Conservation (phyloP, 2,329 filamentous ascomycete species). For the Thielaviopsis ethacetica region DNA sequence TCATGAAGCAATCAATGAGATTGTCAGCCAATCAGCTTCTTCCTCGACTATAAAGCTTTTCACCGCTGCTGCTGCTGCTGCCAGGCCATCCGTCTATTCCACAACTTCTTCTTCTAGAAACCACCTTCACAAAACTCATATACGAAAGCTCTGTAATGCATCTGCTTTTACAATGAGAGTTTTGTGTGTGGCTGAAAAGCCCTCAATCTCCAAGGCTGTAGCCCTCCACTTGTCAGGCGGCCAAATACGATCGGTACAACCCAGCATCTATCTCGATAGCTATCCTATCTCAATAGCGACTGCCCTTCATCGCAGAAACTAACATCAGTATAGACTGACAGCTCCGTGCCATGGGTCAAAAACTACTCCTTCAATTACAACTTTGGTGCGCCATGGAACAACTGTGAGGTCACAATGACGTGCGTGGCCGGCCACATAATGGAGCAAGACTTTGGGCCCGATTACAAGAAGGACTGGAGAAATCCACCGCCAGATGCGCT, state of each 20-base stretch:
- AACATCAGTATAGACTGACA: slow-evolving; percentile 38
- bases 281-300: not conserved
- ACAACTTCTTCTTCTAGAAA: not conserved
- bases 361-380: slow-evolving; percentile 88
- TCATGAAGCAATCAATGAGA: no score
- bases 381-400: slow-evolving; percentile 67
- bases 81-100: no score
- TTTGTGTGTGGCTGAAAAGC: slow-evolving; percentile 49
- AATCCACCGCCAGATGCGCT: slow-evolving; percentile 63
- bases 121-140: not conserved
- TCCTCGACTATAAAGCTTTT: no score
- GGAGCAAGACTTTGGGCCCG: slow-evolving; percentile 54
- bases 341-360: slow-evolving; percentile 66
- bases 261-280: slow-evolving; percentile 20
- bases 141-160: not conserved
- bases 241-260: slow-evolving; percentile 43
- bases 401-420: slow-evolving; percentile 81
- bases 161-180: slow-evolving; percentile 28
- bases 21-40: no score
- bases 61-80: no score
- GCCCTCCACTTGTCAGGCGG: slow-evolving; percentile 78
- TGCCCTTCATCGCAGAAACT: slow-evolving; percentile 12
- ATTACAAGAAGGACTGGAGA: slow-evolving; percentile 58
- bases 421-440: slow-evolving; percentile 82
- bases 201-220: slow-evolving; percentile 89